Conservation (phyloP, 2,329 filamentous ascomycete genomes). For the Claviceps quebecensis region DNA sequence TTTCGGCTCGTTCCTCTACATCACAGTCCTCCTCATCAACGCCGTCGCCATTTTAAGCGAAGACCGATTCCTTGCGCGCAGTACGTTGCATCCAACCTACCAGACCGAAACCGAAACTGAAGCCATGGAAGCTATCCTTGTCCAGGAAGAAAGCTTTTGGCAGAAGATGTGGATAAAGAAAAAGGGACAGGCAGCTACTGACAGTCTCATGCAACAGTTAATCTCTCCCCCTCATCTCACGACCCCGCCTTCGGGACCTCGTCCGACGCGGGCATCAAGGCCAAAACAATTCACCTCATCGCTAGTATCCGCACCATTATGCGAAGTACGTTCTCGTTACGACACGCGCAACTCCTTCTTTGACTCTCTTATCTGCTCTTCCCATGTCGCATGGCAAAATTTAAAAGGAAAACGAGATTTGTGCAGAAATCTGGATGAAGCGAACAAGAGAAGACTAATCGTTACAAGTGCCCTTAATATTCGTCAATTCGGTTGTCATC, state of each 20-base stretch:
- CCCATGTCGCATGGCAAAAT: neutral
- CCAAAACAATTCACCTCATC: slow-evolving; percentile 78
- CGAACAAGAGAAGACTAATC: neutral
- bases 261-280: slow-evolving; percentile 66
- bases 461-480: slow-evolving; percentile 70
- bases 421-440: neutral
- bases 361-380: neutral
- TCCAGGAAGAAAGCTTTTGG: neutral
- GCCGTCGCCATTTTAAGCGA: slow-evolving; percentile 87
- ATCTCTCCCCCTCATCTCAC: slow-evolving; percentile 56
- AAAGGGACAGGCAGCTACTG: neutral
- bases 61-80: slow-evolving; percentile 77
- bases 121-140: neutral
- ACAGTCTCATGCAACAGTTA: slow-evolving; percentile 30
- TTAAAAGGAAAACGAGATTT: neutral
- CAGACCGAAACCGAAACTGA: neutral
- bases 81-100: slow-evolving; percentile 14
- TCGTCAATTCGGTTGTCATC: slow-evolving; percentile 71
- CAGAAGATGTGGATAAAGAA: neutral
- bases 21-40: slow-evolving; percentile 79
- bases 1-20: slow-evolving; percentile 58
- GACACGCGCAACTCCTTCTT: too few relatives aligned
- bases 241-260: slow-evolving; percentile 68
- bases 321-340: slow-evolving; percentile 48
- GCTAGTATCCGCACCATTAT: slow-evolving; percentile 82